Evolutionary conservation across 83 land plant species (phyloP).

Genomic region (Picea engelmannii): DNA sequence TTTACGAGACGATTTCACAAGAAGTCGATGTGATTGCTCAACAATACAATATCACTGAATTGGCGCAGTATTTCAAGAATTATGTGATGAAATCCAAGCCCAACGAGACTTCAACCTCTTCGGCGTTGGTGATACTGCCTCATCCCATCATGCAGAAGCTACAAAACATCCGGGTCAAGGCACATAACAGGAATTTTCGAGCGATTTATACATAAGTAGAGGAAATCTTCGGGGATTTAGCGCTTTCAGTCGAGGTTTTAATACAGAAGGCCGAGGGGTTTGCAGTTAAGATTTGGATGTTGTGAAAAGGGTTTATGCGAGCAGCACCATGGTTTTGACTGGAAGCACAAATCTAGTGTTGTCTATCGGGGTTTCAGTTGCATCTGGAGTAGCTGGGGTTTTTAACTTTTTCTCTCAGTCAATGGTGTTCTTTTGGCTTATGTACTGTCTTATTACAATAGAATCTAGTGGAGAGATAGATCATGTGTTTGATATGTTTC

Average conservation of each 20-base stretch:
- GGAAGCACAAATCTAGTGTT: slow-evolving; percentile 24
- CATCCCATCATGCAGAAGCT: slow-evolving; percentile 31
- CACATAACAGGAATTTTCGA: slow-evolving; percentile 29
- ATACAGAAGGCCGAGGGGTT: no score
- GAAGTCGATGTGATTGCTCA: slow-evolving; percentile 71
- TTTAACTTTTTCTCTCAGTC: slow-evolving; percentile 1
- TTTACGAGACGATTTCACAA: slow-evolving; percentile 64
- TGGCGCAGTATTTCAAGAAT: slow-evolving; percentile 70
- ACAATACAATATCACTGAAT: slow-evolving; percentile 84
- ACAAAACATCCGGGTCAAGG: slow-evolving; percentile 27
- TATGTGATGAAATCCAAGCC: slow-evolving; percentile 33
- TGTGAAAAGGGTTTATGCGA: slow-evolving; percentile 39
- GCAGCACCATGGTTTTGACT: slow-evolving; percentile 41
- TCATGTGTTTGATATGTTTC: no score
- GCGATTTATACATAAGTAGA: no score
- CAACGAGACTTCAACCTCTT: slow-evolving; percentile 17
- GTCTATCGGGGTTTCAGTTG: slow-evolving; percentile 46
- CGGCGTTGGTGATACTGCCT: slow-evolving; percentile 25
- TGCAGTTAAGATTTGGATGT: no score
- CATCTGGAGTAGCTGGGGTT: slow-evolving; percentile 17
- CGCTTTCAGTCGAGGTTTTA: slow-evolving; percentile 51
- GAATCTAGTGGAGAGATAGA: slow-evolving; percentile 87
- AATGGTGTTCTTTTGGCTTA: slow-evolving; percentile 74
- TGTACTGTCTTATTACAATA: slow-evolving; percentile 83
- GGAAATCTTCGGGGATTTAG: slow-evolving; percentile 46